These are phyloP conservation scores for Geranium rotundifolium DNA, from an alignment of 345 rosid genomes.

Conservation along the genomic window DNA sequence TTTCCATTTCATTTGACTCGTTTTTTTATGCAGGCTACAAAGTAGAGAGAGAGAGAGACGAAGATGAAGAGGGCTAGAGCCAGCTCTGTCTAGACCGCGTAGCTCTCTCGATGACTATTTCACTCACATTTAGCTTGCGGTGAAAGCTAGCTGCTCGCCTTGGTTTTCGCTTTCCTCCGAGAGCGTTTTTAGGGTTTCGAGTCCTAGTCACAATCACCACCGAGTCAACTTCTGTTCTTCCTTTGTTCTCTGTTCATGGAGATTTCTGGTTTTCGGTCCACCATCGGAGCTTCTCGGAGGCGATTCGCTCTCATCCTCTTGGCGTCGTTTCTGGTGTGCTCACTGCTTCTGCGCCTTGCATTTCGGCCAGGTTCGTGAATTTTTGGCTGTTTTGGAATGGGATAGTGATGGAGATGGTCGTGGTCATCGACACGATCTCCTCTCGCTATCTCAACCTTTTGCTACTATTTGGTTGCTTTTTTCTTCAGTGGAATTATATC, in stretches of 20 bases:
- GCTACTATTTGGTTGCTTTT: slow-evolving; percentile 6
- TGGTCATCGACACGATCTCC: too few relatives aligned
- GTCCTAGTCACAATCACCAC: neutral
- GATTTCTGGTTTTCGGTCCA: slow-evolving; percentile 1
- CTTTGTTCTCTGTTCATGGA: neutral
- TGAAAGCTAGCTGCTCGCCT: neutral
- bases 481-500: neutral
- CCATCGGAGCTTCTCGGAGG: slow-evolving; percentile 6
- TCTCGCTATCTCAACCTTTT: neutral
- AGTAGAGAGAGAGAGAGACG: neutral
- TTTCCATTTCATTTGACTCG: neutral
- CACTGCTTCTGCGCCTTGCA: neutral
- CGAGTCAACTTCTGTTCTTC: neutral
- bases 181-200: slow-evolving; percentile 1
- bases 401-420: neutral
- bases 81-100: neutral
- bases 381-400: neutral
- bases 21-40: neutral
- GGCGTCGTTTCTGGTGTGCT: neutral
- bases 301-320: neutral
- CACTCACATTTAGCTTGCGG: neutral
- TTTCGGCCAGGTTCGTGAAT: slow-evolving; percentile 3
- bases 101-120: too few relatives aligned
- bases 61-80: neutral
- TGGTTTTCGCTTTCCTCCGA: neutral